Evolutionary conservation across 768 basidiomycete species (phyloP).

Genomic region (Serendipita sp.): DNA sequence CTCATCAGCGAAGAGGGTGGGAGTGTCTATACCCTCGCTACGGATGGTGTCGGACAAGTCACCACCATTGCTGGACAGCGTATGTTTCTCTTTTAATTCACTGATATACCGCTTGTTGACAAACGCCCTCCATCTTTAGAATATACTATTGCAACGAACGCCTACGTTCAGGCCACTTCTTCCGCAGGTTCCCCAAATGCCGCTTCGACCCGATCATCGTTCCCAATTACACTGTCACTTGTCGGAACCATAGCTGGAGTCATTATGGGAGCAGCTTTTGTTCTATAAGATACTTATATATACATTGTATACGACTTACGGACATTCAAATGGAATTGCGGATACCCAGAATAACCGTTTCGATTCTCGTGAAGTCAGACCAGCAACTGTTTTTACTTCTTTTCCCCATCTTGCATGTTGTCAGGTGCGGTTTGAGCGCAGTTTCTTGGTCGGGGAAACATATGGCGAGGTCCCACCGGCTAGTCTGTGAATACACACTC

Average conservation of each 20-base stretch:
- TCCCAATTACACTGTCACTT: not conserved
- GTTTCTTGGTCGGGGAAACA: not conserved
- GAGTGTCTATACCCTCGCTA: not conserved
- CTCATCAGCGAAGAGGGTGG: not conserved
- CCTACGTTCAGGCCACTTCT: not conserved
- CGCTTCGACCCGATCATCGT: not conserved
- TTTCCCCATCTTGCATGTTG: too few species aligned
- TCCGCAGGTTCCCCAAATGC: not conserved
- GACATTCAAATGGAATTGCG: not conserved
- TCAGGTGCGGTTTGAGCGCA: not conserved
- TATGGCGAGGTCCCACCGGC: not conserved
- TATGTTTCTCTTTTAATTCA: not conserved
- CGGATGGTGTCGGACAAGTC: not conserved
- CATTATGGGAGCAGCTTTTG: not conserved
- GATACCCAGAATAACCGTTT: not conserved
- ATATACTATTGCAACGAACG: slow-evolving; percentile 1
- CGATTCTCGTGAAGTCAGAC: too few species aligned
- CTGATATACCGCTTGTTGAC: not conserved
- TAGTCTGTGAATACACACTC: not conserved
- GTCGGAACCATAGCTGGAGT: not conserved
- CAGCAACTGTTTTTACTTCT: too few species aligned
- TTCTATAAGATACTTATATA: not conserved
- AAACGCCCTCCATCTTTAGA: not conserved
- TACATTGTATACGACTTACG: not conserved
- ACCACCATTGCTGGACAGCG: not conserved